Conservation (phyloP, 1,284 basidiomycete genomes). For the Moesziomyces aphidis region DNA sequence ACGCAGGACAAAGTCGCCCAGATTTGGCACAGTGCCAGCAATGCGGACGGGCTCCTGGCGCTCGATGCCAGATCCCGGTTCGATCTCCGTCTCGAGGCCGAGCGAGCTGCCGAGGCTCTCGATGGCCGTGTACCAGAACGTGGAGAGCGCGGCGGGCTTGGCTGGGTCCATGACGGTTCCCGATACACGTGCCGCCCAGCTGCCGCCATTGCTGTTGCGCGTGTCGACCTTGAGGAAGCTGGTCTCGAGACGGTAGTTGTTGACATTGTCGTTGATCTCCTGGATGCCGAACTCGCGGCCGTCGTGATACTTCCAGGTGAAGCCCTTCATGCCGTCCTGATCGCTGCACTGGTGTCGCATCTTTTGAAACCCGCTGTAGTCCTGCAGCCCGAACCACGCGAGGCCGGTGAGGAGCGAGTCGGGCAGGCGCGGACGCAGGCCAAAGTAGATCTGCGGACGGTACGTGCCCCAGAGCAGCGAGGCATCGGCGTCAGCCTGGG, state of each 20-base stretch:
- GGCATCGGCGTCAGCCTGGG: slow-evolving; percentile 28
- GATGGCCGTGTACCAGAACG: slow-evolving; percentile 85
- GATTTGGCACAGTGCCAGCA: slow-evolving; percentile 78
- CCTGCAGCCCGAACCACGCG: slow-evolving; percentile 74
- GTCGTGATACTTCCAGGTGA: slow-evolving; percentile 90
- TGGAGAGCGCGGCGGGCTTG: slow-evolving; percentile 75
- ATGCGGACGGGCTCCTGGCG: slow-evolving; percentile 73
- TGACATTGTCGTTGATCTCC: slow-evolving; percentile 80
- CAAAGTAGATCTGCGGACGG: slow-evolving; percentile 92
- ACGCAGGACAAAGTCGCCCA: slow-evolving; percentile 84
- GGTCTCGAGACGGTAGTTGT: slow-evolving; percentile 86
- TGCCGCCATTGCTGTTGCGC: slow-evolving; percentile 70
- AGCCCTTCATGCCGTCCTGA: slow-evolving; percentile 80
- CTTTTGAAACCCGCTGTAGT: slow-evolving; percentile 63
- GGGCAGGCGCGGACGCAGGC: slow-evolving; percentile 83
- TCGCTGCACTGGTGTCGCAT: slow-evolving; percentile 91
- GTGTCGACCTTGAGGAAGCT: slow-evolving; percentile 80
- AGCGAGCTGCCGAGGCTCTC: slow-evolving; percentile 79
- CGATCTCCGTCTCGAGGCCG: slow-evolving; percentile 76
- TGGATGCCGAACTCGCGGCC: slow-evolving; percentile 85
- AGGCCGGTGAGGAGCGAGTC: slow-evolving; percentile 89
- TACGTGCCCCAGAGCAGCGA: slow-evolving; percentile 90
- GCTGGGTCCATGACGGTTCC: slow-evolving; percentile 79
- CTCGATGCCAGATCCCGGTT: slow-evolving; percentile 75
- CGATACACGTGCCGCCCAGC: slow-evolving; percentile 88